phyloP scores from a whole-genome alignment of 441 rosid genomes.

The Metrosideros polymorpha region DNA sequence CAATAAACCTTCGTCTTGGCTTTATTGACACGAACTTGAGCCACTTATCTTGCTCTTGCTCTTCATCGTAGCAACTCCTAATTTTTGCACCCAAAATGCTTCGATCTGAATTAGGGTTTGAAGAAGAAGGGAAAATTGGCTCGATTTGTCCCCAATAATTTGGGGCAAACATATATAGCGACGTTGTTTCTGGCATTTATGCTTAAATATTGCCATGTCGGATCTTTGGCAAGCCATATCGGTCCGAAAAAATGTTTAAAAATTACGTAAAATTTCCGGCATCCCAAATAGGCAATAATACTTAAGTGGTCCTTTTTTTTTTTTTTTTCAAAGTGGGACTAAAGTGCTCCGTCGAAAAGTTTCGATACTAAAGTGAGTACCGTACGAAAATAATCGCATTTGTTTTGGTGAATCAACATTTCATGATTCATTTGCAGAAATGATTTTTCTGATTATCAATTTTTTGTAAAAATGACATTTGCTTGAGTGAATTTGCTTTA shows the following conservation, averaged over 20 bases:
- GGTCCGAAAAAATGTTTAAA: neutral
- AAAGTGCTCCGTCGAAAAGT: neutral
- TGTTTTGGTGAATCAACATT: neutral
- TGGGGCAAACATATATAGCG: neutral
- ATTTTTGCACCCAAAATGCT: neutral
- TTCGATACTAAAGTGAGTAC: fast-evolving
- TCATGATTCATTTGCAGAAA: neutral
- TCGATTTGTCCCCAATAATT: neutral
- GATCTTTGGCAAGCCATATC: neutral
- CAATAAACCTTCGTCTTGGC: neutral
- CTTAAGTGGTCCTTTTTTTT: neutral
- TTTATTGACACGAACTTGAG: too few relatives aligned
- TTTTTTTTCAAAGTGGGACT: neutral
- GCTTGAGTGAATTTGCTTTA: neutral
- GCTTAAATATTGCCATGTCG: too few relatives aligned
- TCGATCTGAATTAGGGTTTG: too few relatives aligned
- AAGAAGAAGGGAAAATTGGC: neutral
- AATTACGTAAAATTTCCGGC: fast-evolving
- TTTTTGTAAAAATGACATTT: neutral
- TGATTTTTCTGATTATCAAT: neutral
- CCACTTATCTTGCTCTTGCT: neutral
- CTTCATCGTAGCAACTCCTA: neutral
- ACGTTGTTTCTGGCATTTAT: neutral
- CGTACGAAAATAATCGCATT: neutral
- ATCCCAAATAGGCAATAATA: neutral